A percentile compares a stretch with the other conserved stretches of the same genome.
Evolutionary conservation across 495 filamentous ascomycete species (phyloP).

Genomic region (Immersiella caudata): DNA sequence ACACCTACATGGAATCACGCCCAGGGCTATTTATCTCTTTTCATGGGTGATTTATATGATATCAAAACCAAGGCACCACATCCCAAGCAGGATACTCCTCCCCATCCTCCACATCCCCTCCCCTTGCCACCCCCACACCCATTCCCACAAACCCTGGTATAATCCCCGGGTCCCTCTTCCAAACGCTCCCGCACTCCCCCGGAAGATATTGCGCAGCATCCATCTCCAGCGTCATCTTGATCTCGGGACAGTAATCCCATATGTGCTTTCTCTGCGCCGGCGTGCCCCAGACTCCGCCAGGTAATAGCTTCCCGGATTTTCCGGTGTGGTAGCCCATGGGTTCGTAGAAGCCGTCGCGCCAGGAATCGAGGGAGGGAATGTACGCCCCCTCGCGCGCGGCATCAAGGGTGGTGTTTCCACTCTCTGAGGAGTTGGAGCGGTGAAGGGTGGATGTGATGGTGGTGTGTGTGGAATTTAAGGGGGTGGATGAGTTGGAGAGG

Average conservation of each 20-base stretch:
- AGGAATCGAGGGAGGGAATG: conserved; percentile 44
- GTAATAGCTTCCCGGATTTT: conserved; percentile 42
- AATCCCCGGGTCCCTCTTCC: conserved; percentile 36
- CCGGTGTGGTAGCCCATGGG: conserved; percentile 60
- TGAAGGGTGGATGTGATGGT: background rate
- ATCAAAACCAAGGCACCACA: conserved; percentile 39
- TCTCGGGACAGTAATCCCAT: conserved; percentile 56
- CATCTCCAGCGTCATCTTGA: conserved; percentile 57
- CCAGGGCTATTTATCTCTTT: too few relatives aligned
- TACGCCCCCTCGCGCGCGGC: conserved; percentile 35
- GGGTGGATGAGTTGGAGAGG: background rate
- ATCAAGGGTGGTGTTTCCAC: conserved; percentile 17
- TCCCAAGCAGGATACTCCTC: conserved; percentile 45
- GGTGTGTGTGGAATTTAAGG: conserved; percentile 18
- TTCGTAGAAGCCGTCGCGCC: conserved; percentile 50
- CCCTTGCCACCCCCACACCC: conserved; percentile 10
- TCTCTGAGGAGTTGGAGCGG: too few relatives aligned
- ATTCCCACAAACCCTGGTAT: background rate
- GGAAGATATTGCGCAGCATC: conserved; percentile 48
- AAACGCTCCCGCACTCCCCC: conserved; percentile 39
- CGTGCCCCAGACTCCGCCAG: conserved; percentile 46
- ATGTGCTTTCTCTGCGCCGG: conserved; percentile 46
- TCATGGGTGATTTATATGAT: background rate
- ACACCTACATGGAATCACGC: too few relatives aligned
- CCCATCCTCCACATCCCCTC: conserved; percentile 42